Percentiles rank a stretch among this genome's conserved stretches.
Evolutionary conservation across 2,329 filamentous ascomycete species (phyloP).

Genomic region (Ramularia endophylla): DNA sequence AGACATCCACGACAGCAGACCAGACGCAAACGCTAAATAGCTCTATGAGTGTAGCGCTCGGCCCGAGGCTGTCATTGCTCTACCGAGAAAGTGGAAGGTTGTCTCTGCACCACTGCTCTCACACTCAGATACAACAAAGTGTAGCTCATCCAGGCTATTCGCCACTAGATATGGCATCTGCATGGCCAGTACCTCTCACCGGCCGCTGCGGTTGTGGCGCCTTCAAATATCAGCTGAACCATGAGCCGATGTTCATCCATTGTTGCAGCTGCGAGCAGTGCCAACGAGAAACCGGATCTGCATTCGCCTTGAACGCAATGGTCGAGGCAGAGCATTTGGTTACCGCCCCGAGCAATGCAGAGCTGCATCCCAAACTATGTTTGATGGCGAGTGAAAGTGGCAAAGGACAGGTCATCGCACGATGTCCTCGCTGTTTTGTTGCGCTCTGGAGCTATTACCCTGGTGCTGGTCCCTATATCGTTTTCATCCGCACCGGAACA

Average conservation of each 20-base stretch:
- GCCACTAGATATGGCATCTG: background rate
- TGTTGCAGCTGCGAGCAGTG: conserved; percentile 3
- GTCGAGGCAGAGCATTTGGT: background rate
- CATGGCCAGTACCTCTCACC: background rate
- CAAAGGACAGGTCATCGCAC: conserved; percentile 1
- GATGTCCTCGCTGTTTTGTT: conserved; percentile 1
- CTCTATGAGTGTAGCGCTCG: too few relatives aligned
- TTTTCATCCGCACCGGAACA: background rate
- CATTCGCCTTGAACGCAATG: conserved; percentile 1
- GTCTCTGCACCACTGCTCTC: too few relatives aligned
- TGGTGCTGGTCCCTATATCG: background rate
- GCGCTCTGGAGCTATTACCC: conserved; percentile 3
- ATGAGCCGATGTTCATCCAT: conserved; percentile 3
- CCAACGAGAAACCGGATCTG: conserved; percentile 3
- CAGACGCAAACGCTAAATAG: too few relatives aligned
- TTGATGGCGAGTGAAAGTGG: conserved; percentile 1
- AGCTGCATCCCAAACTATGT: background rate
- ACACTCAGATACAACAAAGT: too few relatives aligned
- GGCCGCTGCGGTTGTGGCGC: conserved; percentile 2
- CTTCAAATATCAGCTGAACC: conserved; percentile 1
- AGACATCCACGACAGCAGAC: too few relatives aligned
- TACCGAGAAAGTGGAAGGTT: too few relatives aligned
- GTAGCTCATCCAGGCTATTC: too few relatives aligned
- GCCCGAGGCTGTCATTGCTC: too few relatives aligned
- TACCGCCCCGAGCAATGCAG: background rate